Evolutionary conservation across 768 basidiomycete species (phyloP).

Genomic region (Terana coerulea): DNA sequence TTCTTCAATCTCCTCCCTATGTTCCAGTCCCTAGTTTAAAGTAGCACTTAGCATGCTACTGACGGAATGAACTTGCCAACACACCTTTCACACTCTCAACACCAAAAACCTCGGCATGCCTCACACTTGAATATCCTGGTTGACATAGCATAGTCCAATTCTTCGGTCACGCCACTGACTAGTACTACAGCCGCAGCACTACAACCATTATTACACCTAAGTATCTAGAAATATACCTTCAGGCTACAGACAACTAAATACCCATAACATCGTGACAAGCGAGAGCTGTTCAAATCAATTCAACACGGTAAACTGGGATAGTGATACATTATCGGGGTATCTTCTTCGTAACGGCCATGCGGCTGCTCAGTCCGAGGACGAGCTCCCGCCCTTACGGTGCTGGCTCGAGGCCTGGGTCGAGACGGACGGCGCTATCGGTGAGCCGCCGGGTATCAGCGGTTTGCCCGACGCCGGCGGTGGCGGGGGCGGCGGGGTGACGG

Average conservation of each 20-base stretch:
- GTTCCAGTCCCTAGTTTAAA: no score
- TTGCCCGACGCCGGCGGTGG: no score
- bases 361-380: constrained; percentile 6
- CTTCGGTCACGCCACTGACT: not conserved
- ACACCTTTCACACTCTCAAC: no score
- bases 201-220: not conserved
- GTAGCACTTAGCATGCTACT: no score
- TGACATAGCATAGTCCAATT: no score
- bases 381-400: constrained; percentile 2
- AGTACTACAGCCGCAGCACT: not conserved
- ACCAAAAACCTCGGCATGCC: no score
- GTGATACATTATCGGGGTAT: constrained; percentile 14
- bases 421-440: constrained; percentile 4
- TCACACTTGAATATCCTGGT: no score
- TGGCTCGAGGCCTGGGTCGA: not conserved
- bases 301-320: constrained; percentile 2
- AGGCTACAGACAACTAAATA: constrained; percentile 7
- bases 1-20: no score
- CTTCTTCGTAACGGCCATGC: not conserved
- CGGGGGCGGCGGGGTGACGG: constrained; percentile 6
- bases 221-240: constrained; percentile 1
- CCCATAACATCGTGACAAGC: constrained; percentile 10
- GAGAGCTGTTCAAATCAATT: constrained; percentile 14
- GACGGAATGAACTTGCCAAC: no score
- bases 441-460: constrained; percentile 1